Percentiles rank a stretch among this genome's conserved stretches.
phyloP scores from a whole-genome alignment of 2,329 filamentous ascomycete species.

The Drechslerella coelobrocha region DNA sequence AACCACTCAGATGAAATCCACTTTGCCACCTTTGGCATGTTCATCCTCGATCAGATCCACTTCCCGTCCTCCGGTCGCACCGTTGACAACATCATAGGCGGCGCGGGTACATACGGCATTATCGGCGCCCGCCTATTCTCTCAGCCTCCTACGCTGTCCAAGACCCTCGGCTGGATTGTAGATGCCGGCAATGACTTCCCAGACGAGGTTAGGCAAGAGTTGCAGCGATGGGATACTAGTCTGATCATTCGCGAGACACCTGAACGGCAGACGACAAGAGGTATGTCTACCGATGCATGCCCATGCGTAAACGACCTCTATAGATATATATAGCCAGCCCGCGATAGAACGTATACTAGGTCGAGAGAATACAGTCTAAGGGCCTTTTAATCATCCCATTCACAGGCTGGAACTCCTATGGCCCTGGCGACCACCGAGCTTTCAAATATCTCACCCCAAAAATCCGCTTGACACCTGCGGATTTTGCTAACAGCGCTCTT shows the following conservation, averaged over 20 bases:
- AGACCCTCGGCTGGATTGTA: conserved; percentile 83
- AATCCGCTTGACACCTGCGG: conserved; percentile 74
- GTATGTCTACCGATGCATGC: conserved; percentile 56
- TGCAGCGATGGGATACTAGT: conserved; percentile 78
- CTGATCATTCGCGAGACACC: conserved; percentile 72
- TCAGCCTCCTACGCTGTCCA: conserved; percentile 68
- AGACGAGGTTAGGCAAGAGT: conserved; percentile 66
- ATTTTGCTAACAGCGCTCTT: conserved; percentile 72
- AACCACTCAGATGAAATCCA: conserved; percentile 60
- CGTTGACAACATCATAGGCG: conserved; percentile 80
- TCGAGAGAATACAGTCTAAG: conserved; percentile 57
- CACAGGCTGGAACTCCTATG: conserved; percentile 36
- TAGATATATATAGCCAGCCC: conserved; percentile 81
- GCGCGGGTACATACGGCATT: conserved; percentile 79
- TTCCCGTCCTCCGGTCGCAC: conserved; percentile 69
- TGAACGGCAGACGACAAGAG: conserved; percentile 78
- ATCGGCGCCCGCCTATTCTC: conserved; percentile 89
- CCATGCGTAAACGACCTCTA: conserved; percentile 69
- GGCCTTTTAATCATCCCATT: conserved; percentile 3
- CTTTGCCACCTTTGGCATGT: conserved; percentile 75
- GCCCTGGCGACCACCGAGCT: conserved; percentile 60
- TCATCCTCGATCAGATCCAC: conserved; percentile 88
- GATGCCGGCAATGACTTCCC: conserved; percentile 92
- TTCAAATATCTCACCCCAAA: conserved; percentile 92
- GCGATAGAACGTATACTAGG: conserved; percentile 53